Conservation (phyloP, 352 stramenopile species). For the Phytophthora hibernalis region DNA sequence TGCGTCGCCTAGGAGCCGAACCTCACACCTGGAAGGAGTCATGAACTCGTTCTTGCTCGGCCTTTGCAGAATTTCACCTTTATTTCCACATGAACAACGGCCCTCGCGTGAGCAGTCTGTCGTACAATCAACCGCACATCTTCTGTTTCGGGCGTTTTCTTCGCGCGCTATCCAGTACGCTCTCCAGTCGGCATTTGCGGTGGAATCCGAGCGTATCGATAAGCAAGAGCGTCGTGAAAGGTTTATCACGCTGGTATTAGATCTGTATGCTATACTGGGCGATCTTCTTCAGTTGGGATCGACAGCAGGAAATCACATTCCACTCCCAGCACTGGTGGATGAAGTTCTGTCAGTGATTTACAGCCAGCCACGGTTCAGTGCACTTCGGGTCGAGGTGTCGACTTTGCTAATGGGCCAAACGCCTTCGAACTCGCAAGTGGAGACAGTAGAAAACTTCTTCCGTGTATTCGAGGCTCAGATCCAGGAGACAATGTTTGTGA, state of each 20-base stretch:
- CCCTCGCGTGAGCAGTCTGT: neutral
- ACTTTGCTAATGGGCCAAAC: slow-evolving; percentile 11
- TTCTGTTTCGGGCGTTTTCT: slow-evolving; percentile 19
- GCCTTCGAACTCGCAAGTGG: neutral
- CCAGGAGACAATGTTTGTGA: slow-evolving; percentile 2
- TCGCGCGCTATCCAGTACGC: slow-evolving; percentile 12
- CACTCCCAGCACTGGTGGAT: slow-evolving; percentile 40
- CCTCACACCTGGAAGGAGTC: neutral
- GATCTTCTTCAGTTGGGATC: slow-evolving; percentile 4
- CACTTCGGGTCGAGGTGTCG: slow-evolving; percentile 19
- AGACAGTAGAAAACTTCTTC: slow-evolving; percentile 8
- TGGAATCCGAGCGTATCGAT: neutral
- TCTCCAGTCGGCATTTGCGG: slow-evolving; percentile 5
- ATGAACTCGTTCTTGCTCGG: slow-evolving; percentile 13
- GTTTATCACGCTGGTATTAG: slow-evolving; percentile 15
- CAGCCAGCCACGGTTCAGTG: slow-evolving; percentile 17
- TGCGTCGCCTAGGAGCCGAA: neutral
- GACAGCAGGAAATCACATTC: neutral
- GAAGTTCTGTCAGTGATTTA: slow-evolving; percentile 40
- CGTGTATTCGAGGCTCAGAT: slow-evolving; percentile 12
- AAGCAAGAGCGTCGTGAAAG: slow-evolving; percentile 1
- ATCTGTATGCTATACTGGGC: slow-evolving; percentile 15
- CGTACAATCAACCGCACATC: slow-evolving; percentile 1
- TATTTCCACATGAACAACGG: neutral
- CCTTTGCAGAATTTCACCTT: neutral